phyloP scores from a whole-genome alignment of 768 basidiomycete genomes.

The Nevesoporus exiguus region DNA sequence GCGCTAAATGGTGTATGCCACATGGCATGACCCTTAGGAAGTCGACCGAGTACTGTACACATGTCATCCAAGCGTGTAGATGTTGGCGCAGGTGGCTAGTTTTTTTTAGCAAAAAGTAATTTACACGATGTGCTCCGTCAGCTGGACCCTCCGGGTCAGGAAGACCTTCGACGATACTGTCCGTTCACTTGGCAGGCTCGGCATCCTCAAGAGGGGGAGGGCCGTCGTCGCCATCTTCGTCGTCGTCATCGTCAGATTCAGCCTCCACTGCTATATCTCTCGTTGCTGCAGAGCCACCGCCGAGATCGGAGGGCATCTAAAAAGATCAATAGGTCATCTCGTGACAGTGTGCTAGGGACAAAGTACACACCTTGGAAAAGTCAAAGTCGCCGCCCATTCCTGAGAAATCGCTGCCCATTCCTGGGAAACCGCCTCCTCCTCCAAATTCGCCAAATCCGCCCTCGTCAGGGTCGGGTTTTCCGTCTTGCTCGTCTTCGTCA shows the following conservation, averaged over 20 bases:
- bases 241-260: slow-evolving; percentile 51
- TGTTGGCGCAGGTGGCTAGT: neutral
- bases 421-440: slow-evolving; percentile 34
- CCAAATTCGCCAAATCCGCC: neutral
- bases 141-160: neutral
- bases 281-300: slow-evolving; percentile 7
- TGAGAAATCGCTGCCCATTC: slow-evolving; percentile 34
- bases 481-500: slow-evolving; percentile 96
- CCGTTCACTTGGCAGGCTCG: slow-evolving; percentile 30
- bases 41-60: neutral
- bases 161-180: neutral
- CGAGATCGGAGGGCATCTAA: slow-evolving; percentile 40
- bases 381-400: slow-evolving; percentile 32
- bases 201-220: slow-evolving; percentile 82
- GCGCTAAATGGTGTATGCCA: too few relatives aligned
- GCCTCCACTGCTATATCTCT: slow-evolving; percentile 12
- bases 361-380: slow-evolving; percentile 50
- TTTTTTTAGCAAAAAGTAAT: slow-evolving; percentile 12
- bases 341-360: slow-evolving; percentile 1
- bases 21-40: too few relatives aligned
- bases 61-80: neutral
- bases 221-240: neutral
- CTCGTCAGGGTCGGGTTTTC: slow-evolving; percentile 42
- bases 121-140: slow-evolving; percentile 14
- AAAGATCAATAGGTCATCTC: slow-evolving; percentile 6